Conservation (phyloP, 345 rosid genomes). For the Anacardium occidentale region DNA sequence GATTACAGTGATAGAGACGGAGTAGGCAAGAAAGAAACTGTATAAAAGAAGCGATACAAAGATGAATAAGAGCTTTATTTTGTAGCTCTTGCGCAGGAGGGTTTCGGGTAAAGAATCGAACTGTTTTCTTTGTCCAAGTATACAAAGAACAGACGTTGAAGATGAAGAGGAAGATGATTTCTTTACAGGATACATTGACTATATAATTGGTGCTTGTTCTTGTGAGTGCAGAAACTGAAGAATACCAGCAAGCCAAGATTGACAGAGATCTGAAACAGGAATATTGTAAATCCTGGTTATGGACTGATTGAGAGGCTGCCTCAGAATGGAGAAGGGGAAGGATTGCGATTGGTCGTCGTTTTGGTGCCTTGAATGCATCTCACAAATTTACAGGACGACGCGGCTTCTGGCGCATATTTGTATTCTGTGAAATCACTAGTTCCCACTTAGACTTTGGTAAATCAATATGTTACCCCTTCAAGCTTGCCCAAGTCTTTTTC, state of each 20-base stretch:
- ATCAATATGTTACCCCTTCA: too few species aligned
- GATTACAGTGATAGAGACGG: slow-evolving; percentile 26
- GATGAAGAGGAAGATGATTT: background rate
- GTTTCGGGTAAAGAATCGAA: slow-evolving; percentile 5
- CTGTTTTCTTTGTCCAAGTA: background rate
- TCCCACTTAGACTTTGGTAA: too few species aligned
- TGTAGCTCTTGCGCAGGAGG: slow-evolving; percentile 22
- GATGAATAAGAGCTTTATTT: slow-evolving; percentile 8
- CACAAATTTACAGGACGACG: too few species aligned
- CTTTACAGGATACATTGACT: slow-evolving; percentile 1
- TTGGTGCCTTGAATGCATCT: too few species aligned
- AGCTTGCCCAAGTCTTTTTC: too few species aligned
- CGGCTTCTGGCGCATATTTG: too few species aligned
- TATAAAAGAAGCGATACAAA: slow-evolving; percentile 28
- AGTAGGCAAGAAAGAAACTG: slow-evolving; percentile 27
- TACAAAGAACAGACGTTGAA: background rate
- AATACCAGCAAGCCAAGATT: background rate
- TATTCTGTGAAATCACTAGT: too few species aligned
- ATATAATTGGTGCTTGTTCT: background rate
- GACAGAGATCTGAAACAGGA: background rate
- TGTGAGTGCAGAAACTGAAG: background rate
- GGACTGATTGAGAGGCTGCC: background rate
- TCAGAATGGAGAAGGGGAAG: background rate
- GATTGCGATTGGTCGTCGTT: too few species aligned
- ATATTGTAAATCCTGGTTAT: background rate